Percentiles rank a stretch among this genome's conserved stretches.
Evolutionary conservation across 2,329 filamentous ascomycete species (phyloP).

Genomic region (Dothideomycetidae sp.): DNA sequence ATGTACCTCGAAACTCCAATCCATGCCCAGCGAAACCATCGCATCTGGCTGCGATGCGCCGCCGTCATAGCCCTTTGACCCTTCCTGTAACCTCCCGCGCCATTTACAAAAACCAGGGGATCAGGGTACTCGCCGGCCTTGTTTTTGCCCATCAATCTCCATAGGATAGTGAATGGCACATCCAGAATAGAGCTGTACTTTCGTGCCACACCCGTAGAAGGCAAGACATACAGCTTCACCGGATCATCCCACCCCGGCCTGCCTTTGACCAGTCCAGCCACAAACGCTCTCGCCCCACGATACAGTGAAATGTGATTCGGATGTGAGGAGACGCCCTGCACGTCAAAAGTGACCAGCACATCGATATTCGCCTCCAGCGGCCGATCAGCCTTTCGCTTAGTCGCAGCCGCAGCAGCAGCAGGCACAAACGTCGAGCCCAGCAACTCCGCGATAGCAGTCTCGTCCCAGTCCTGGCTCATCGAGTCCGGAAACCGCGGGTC

Average conservation of each 20-base stretch:
- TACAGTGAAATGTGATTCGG: slow-evolving; percentile 89
- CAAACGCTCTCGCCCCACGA: slow-evolving; percentile 62
- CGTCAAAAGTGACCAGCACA: slow-evolving; percentile 79
- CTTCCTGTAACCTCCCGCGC: slow-evolving; percentile 45
- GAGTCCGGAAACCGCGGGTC: slow-evolving; percentile 75
- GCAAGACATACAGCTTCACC: slow-evolving; percentile 74
- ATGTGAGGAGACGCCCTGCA: slow-evolving; percentile 67
- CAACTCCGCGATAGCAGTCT: slow-evolving; percentile 52
- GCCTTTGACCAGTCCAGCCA: slow-evolving; percentile 49
- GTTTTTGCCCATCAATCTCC: slow-evolving; percentile 34
- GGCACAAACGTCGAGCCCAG: slow-evolving; percentile 63
- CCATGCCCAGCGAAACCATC: slow-evolving; percentile 96
- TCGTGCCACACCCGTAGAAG: slow-evolving; percentile 53
- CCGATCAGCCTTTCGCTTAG: slow-evolving; percentile 32
- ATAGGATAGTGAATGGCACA: slow-evolving; percentile 48
- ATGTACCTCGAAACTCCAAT: slow-evolving; percentile 86
- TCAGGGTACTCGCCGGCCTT: slow-evolving; percentile 41
- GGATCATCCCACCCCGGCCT: slow-evolving; percentile 54
- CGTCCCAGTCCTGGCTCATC: slow-evolving; percentile 68
- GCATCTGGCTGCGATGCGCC: slow-evolving; percentile 91
- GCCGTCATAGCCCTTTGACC: slow-evolving; percentile 79
- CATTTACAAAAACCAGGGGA: slow-evolving; percentile 57
- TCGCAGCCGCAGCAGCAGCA: slow-evolving; percentile 25
- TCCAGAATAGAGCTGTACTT: slow-evolving; percentile 77
- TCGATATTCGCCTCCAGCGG: slow-evolving; percentile 51